Evolutionary conservation across 1,284 basidiomycete genomes (phyloP).

Genomic region (Papiliotrema fonsecae): DNA sequence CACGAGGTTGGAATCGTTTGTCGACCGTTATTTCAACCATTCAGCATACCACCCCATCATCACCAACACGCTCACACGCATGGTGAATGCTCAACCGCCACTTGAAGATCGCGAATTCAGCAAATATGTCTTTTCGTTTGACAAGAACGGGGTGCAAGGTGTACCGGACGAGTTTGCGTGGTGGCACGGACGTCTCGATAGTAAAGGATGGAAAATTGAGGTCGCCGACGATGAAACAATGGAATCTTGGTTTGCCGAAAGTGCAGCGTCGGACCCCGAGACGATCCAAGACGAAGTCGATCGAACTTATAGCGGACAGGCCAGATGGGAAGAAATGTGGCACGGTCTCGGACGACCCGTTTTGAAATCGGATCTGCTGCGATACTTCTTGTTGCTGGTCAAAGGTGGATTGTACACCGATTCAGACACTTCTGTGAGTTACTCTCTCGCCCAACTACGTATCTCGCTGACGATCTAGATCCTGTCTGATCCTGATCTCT

Average conservation of each 20-base stretch:
- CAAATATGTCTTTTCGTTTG: conserved; percentile 11
- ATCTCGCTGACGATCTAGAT: no score
- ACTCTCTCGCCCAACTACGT: no score
- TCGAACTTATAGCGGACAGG: conserved; percentile 8
- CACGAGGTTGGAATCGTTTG: conserved; percentile 13
- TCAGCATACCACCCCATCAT: conserved; percentile 6
- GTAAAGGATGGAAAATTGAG: conserved; percentile 12
- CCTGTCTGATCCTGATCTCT: conserved; percentile 3
- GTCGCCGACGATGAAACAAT: conserved; percentile 21
- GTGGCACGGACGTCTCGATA: conserved; percentile 15
- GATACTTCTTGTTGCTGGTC: conserved; percentile 27
- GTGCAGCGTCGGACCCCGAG: neutral
- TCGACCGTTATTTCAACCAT: conserved; percentile 4
- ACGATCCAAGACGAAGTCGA: neutral
- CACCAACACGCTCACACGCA: conserved; percentile 6
- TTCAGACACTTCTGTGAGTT: conserved; percentile 26
- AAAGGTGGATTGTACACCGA: conserved; percentile 34
- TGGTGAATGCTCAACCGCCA: conserved; percentile 12
- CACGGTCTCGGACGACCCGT: conserved; percentile 14
- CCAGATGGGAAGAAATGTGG: conserved; percentile 19
- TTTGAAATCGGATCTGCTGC: conserved; percentile 24
- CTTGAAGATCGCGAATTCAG: conserved; percentile 2
- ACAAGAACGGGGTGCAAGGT: conserved; percentile 15
- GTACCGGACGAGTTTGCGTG: conserved; percentile 18
- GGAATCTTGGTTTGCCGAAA: conserved; percentile 8